phyloP scores from a whole-genome alignment of 345 rosid species.

The Citrus maxima region DNA sequence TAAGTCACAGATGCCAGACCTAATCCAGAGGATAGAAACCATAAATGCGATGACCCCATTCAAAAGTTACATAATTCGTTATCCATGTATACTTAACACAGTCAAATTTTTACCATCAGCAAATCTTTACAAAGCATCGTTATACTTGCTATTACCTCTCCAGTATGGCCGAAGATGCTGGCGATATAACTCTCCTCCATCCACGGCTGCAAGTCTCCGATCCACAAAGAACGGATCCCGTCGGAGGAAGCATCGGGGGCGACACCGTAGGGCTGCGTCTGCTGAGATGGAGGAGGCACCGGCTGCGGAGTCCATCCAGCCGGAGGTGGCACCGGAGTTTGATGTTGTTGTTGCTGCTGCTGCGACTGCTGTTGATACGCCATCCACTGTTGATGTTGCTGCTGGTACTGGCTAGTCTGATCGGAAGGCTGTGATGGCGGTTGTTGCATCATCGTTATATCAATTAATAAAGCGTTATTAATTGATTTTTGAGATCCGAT shows the following conservation, averaged over 20 bases:
- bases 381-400: constrained; percentile 60
- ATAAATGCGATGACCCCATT: not conserved
- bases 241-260: constrained; percentile 23
- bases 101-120: too few species aligned
- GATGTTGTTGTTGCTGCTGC: constrained; percentile 47
- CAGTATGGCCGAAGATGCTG: constrained; percentile 47
- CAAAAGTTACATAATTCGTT: not conserved
- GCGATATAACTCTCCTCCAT: constrained; percentile 88
- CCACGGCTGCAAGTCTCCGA: constrained; percentile 88
- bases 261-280: constrained; percentile 36
- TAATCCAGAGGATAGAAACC: not conserved
- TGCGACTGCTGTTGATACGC: constrained; percentile 50
- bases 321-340: constrained; percentile 67
- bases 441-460: constrained; percentile 67
- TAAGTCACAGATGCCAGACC: not conserved
- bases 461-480: not conserved
- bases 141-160: constrained; percentile 48
- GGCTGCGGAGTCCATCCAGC: constrained; percentile 81
- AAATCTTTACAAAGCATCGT: not conserved
- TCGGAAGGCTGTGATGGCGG: constrained; percentile 32
- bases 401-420: constrained; percentile 47
- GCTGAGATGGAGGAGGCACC: constrained; percentile 58
- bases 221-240: constrained; percentile 85
- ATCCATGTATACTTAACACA: not conserved
- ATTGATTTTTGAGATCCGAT: not conserved